phyloP scores from a whole-genome alignment of 2,329 filamentous ascomycete genomes.

The Beauveria sp. region DNA sequence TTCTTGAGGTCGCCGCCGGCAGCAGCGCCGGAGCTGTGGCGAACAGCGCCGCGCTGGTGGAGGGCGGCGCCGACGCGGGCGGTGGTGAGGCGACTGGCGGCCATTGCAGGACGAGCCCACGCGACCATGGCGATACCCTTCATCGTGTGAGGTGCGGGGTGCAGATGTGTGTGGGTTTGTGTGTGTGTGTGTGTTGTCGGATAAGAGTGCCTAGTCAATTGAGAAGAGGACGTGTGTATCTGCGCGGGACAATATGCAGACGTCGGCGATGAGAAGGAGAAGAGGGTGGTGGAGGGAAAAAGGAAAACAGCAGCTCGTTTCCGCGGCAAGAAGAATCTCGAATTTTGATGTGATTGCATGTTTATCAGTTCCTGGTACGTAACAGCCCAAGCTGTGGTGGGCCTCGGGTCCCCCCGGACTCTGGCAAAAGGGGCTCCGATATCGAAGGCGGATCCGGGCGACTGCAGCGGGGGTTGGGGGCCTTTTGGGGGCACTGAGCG shows the following conservation, averaged over 20 bases:
- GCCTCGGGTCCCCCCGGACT: constrained; percentile 20
- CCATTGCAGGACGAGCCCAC: constrained; percentile 23
- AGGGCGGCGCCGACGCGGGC: constrained; percentile 13
- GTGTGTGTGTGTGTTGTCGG: neutral
- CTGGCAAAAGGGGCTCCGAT: neutral
- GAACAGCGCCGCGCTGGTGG: constrained; percentile 14
- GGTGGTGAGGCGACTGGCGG: constrained; percentile 17
- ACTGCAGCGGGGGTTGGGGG: neutral
- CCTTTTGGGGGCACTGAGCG: neutral
- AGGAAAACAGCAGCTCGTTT: neutral
- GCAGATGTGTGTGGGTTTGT: neutral
- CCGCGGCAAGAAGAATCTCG: constrained; percentile 10
- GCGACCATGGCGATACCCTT: constrained; percentile 24
- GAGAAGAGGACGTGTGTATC: neutral
- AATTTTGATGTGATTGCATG: constrained; percentile 10
- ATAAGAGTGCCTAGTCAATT: constrained; percentile 14
- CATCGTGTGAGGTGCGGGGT: constrained; percentile 15
- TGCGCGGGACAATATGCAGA: constrained; percentile 5
- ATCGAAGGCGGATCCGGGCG: constrained; percentile 8
- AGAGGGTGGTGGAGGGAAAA: constrained; percentile 10
- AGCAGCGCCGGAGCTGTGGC: constrained; percentile 22
- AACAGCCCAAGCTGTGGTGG: constrained; percentile 15
- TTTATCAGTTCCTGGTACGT: constrained; percentile 13
- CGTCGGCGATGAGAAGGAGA: constrained; percentile 9
- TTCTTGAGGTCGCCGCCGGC: constrained; percentile 37